Conservation (phyloP, 345 rosid species). For the Cochlearia excelsa region DNA sequence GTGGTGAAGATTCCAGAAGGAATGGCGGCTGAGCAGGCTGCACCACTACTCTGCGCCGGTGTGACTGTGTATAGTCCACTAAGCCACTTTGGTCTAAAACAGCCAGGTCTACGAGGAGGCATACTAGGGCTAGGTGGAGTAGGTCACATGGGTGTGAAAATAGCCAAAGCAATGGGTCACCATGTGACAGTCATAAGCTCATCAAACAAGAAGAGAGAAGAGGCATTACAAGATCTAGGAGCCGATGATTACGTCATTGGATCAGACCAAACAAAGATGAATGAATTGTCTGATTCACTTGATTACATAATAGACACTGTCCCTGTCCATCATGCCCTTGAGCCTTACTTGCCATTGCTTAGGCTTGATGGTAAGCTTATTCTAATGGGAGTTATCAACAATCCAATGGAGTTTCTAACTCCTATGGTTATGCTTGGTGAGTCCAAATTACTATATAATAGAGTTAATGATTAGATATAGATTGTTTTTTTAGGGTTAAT, state of each 20-base stretch:
- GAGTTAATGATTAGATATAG: background rate
- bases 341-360: conserved; percentile 68
- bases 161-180: conserved; percentile 96
- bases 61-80: conserved; percentile 91
- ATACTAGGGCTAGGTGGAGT: conserved; percentile 93
- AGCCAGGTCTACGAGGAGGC: conserved; percentile 72
- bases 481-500: conserved; percentile 8
- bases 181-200: conserved; percentile 94
- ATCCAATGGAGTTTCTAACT: conserved; percentile 67
- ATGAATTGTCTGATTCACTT: conserved; percentile 61
- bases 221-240: conserved; percentile 80
- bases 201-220: conserved; percentile 75
- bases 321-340: conserved; percentile 79
- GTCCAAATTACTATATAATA: conserved; percentile 12
- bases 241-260: conserved; percentile 84
- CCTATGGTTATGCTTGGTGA: conserved; percentile 88
- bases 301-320: conserved; percentile 90
- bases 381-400: conserved; percentile 68
- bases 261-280: conserved; percentile 58
- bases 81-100: conserved; percentile 64
- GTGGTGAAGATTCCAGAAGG: conserved; percentile 87
- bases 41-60: conserved; percentile 82
- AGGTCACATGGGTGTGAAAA: conserved; percentile 96
- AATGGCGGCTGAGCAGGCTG: conserved; percentile 80
- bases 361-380: conserved; percentile 85